Percentiles rank a stretch among this genome's conserved stretches.
phyloP scores from a whole-genome alignment of 495 filamentous ascomycete species.

The Penicillium lagena region DNA sequence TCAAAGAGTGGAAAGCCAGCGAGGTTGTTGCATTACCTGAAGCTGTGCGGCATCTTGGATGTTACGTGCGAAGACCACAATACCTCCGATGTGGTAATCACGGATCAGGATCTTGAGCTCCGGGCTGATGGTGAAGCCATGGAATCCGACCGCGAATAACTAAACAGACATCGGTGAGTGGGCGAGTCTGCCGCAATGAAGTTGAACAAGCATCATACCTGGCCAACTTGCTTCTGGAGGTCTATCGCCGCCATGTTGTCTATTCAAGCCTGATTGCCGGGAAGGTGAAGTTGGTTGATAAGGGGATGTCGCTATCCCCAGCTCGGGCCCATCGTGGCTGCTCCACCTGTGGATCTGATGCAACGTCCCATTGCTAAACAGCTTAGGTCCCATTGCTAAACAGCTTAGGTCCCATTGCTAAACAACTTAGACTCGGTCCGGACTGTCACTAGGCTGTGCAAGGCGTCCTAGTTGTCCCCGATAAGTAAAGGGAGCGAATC shows the following conservation, averaged over 20 bases:
- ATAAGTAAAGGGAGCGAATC: no score
- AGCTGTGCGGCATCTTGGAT: slow-evolving; percentile 34
- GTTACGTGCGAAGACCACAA: slow-evolving; percentile 44
- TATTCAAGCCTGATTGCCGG: no score
- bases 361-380: no score
- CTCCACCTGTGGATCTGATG: no score
- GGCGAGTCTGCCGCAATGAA: no score
- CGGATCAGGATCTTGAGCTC: slow-evolving; percentile 43
- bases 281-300: no score
- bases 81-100: slow-evolving; percentile 38
- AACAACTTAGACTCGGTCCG: not conserved
- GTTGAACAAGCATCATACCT: slow-evolving; percentile 11
- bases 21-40: slow-evolving; percentile 15
- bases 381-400: no score
- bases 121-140: slow-evolving; percentile 34
- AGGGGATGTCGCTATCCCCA: no score
- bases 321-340: no score
- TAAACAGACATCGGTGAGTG: slow-evolving; percentile 10
- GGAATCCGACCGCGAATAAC: slow-evolving; percentile 47
- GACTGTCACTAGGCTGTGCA: not conserved
- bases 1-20: not conserved
- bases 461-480: no score
- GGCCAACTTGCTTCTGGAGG: slow-evolving; percentile 28
- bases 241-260: slow-evolving; percentile 16
- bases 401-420: no score